Evolutionary conservation across 352 stramenopile genomes (phyloP), one percentile per base, ranked within the genome.

Genomic region (Phytopythium helicoides): DNA sequence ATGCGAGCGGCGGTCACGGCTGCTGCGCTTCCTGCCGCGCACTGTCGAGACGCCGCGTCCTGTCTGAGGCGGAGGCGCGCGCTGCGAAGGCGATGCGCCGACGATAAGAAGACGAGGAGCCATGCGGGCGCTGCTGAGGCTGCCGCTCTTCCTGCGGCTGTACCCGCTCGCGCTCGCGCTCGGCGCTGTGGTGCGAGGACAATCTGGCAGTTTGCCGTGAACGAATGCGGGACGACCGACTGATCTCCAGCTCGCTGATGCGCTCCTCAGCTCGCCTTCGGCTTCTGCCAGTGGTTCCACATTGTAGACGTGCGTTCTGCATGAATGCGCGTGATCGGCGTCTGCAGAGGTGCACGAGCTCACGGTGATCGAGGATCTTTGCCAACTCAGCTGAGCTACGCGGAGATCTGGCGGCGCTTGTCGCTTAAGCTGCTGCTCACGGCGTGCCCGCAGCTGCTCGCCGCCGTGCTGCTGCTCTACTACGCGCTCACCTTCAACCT

Each of bases 401-500:
- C 73, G 22, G 39, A 74, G 41, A 39, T 54, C 16, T 55, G 64
- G 23, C 45, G 73, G 16, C 70, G 80, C 50, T 68, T 76, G 52
- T 86, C 75, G 21, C 48, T 85, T 60, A 81, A 86, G 68, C 73
- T 79, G 52, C 46, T 73, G 39, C 45, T 90, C 21, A 78, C 62
- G 11, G 64, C 73, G 15, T 62, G 71, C 15, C 77, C 77, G 19
- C 80, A 87, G 45, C 51, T 82, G 6, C 18, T 69, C 15, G 61
- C 71, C 10, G 62, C 62, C 12, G 23, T 80, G 28, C 40, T 87
- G 8, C 46, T 91, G 50, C 63, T 87, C 9, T 80, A 83, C 59
- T 91, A 89, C 54, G 71, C 75, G 3, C 72, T 58, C 61, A 91
- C 77, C 14, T 86, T 87, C 55, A 49, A 56, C 7, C 63, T 54